Conservation (phyloP, 345 rosid species). For the Tarenaya hassleriana region DNA sequence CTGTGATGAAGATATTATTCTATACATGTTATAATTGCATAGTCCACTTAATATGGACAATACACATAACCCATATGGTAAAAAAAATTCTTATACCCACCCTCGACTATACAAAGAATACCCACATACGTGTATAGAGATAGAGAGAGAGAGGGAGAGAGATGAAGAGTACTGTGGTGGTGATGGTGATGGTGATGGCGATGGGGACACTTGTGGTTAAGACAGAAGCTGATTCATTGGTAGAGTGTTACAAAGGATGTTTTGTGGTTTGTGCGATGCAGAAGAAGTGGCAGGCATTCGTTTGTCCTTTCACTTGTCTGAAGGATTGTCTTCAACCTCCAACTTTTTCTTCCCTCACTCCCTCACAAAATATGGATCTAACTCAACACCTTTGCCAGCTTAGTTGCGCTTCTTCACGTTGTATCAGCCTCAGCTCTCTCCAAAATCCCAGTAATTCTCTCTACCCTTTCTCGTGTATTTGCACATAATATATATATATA, state of each 20-base stretch:
- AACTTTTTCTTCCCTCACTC: no score
- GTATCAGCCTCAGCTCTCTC: constrained; percentile 13
- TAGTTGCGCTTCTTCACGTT: constrained; percentile 23
- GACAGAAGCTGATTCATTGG: constrained; percentile 19
- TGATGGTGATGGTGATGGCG: constrained; percentile 19
- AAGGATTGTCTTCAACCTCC: constrained; percentile 7
- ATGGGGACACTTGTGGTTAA: constrained; percentile 13
- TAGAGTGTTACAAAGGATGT: constrained; percentile 15
- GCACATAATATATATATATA: no score
- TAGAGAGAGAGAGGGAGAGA: no score
- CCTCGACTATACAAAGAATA: no score
- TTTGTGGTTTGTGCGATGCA: background rate
- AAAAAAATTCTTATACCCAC: no score
- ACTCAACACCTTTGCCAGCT: constrained; percentile 17
- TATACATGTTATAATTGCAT: no score
- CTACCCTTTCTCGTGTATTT: background rate
- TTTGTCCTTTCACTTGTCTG: constrained; percentile 21
- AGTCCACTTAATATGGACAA: no score
- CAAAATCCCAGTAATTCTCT: constrained; percentile 22
- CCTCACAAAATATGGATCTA: no score
- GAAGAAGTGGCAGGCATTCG: constrained; percentile 3
- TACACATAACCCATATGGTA: no score
- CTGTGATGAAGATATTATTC: no score
- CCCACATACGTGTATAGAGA: background rate
- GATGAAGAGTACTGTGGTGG: constrained; percentile 15